Conservation (phyloP, 495 filamentous ascomycete species). For the Penicillium simplicissimum region DNA sequence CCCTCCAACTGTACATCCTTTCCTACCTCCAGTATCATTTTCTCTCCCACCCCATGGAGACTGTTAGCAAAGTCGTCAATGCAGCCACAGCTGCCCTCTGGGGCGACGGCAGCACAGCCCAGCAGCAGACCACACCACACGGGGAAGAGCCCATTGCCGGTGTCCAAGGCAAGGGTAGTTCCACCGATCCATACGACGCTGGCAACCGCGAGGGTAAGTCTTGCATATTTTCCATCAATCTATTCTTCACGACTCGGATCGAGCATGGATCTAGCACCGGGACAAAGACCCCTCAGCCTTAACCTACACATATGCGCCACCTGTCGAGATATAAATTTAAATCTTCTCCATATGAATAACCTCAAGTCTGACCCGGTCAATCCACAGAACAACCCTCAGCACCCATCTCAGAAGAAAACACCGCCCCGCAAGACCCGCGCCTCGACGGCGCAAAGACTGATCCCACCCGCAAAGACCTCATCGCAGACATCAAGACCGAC, state of each 20-base stretch:
- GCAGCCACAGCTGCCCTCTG: slow-evolving; percentile 39
- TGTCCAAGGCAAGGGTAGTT: slow-evolving; percentile 38
- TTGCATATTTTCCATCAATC: neutral
- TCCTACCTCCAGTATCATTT: neutral
- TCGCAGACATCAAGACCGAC: neutral
- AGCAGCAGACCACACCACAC: slow-evolving; percentile 20
- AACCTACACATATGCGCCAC: neutral
- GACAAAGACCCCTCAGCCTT: neutral
- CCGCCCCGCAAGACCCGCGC: slow-evolving; percentile 22
- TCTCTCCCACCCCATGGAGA: slow-evolving; percentile 36
- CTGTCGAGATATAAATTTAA: too few species aligned
- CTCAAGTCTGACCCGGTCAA: too few species aligned
- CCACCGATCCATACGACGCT: slow-evolving; percentile 46
- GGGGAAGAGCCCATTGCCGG: slow-evolving; percentile 47
- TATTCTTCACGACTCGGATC: too few species aligned
- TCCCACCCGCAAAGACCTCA: slow-evolving; percentile 1
- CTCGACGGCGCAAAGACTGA: slow-evolving; percentile 16
- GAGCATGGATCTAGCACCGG: neutral
- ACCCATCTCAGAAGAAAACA: slow-evolving; percentile 25
- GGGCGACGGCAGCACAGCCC: slow-evolving; percentile 25
- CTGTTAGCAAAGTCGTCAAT: slow-evolving; percentile 37
- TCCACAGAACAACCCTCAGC: slow-evolving; percentile 38
- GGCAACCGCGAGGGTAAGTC: slow-evolving; percentile 45
- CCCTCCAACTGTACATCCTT: neutral
- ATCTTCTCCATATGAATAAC: too few species aligned